A percentile compares a stretch with the other conserved stretches of the same genome.
phyloP scores from a whole-genome alignment of 73 alveolate species.

The Durusdinium trenchii region DNA sequence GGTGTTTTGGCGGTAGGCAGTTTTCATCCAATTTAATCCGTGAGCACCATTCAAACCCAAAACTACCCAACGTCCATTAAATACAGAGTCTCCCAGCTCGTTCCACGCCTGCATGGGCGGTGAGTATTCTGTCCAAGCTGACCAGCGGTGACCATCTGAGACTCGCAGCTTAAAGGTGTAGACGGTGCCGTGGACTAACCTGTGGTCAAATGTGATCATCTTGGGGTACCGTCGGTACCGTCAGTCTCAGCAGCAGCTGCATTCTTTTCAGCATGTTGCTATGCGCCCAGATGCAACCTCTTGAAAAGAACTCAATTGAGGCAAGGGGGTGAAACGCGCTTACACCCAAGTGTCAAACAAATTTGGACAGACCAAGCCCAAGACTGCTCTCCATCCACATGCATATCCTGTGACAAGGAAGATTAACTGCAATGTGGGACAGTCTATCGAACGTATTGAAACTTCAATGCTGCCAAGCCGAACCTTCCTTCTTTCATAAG shows the following conservation, averaged over 20 bases:
- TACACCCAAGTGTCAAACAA: not conserved
- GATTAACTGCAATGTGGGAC: too few relatives aligned
- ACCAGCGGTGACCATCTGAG: slow-evolving; percentile 82
- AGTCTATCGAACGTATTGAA: too few relatives aligned
- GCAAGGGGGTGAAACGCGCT: not conserved
- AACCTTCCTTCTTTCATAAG: too few relatives aligned
- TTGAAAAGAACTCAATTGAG: not conserved
- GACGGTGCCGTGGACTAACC: slow-evolving; percentile 76
- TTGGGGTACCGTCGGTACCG: not conserved
- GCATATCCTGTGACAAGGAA: not conserved
- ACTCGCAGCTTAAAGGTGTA: slow-evolving; percentile 93
- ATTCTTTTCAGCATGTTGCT: not conserved
- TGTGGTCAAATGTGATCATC: not conserved
- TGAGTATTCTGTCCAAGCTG: slow-evolving; percentile 73
- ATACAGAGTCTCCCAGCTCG: too few relatives aligned
- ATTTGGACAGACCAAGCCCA: not conserved
- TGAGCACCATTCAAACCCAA: too few relatives aligned
- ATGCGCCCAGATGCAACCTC: not conserved
- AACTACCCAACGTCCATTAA: too few relatives aligned
- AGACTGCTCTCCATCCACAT: slow-evolving; percentile 27
- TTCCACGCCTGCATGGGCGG: slow-evolving; percentile 66
- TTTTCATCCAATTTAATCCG: too few relatives aligned
- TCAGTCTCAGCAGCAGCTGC: not conserved
- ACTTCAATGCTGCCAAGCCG: too few relatives aligned
- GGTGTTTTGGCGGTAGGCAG: too few relatives aligned